Percentiles rank a stretch among this genome's conserved stretches.
Conservation (phyloP, 148 eudicot genomes). For the Pouteria glomerata region DNA sequence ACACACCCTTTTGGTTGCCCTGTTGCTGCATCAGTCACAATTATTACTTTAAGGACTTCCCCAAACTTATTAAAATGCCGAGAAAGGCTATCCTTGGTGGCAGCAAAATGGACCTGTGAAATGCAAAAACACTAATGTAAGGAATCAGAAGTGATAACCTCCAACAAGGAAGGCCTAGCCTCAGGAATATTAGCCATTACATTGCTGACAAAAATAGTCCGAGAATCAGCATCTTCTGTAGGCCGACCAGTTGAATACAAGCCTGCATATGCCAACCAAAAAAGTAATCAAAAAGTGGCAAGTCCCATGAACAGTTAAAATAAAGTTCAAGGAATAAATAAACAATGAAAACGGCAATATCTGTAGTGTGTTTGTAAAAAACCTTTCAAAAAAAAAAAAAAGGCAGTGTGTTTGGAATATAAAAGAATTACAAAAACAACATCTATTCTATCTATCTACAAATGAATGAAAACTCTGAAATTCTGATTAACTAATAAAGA, state of each 20-base stretch:
- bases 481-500: too few relatives aligned
- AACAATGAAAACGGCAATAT: not conserved
- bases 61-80: conserved; percentile 94
- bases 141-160: conserved; percentile 1
- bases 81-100: conserved; percentile 90
- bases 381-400: not conserved
- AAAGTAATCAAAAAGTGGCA: not conserved
- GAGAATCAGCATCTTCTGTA: conserved; percentile 84
- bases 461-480: too few relatives aligned
- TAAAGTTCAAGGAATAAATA: not conserved
- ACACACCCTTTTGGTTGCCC: conserved; percentile 94
- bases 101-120: conserved; percentile 89
- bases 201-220: conserved; percentile 86
- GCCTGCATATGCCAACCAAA: too few relatives aligned
- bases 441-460: too few relatives aligned
- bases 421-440: not conserved
- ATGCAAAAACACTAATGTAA: not conserved
- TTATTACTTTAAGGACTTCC: conserved; percentile 77
- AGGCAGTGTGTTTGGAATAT: too few relatives aligned
- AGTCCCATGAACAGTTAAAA: too few relatives aligned
- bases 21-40: conserved; percentile 75
- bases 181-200: conserved; percentile 31
- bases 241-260: conserved; percentile 54
- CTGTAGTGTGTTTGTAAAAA: not conserved
- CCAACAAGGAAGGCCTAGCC: not conserved